These are phyloP conservation scores for Phaeotremella fagi DNA, from an alignment of 768 basidiomycete species.

Conservation along the genomic window DNA sequence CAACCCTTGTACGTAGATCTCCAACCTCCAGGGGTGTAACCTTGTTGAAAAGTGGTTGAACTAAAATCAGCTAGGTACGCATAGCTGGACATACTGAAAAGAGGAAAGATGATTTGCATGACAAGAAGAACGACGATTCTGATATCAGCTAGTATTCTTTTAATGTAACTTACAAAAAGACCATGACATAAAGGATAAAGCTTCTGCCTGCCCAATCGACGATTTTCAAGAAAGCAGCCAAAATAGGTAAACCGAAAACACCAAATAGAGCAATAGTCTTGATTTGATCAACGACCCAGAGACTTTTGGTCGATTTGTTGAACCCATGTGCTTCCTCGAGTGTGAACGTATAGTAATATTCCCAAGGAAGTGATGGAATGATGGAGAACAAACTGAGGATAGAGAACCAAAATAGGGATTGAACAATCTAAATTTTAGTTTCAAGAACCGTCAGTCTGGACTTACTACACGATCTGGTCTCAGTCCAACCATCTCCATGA, in stretches of 20 bases:
- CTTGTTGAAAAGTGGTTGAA: slow-evolving; percentile 97
- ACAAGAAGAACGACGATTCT: slow-evolving; percentile 77
- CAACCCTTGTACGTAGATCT: slow-evolving; percentile 71
- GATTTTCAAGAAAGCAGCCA: slow-evolving; percentile 78
- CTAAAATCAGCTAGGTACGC: slow-evolving; percentile 50
- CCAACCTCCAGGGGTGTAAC: slow-evolving; percentile 76
- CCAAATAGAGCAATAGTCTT: slow-evolving; percentile 72
- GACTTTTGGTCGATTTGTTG: slow-evolving; percentile 78
- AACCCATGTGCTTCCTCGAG: slow-evolving; percentile 94
- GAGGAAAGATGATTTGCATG: slow-evolving; percentile 56
- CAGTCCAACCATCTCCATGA: slow-evolving; percentile 59
- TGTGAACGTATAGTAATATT: slow-evolving; percentile 82
- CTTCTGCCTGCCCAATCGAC: slow-evolving; percentile 90
- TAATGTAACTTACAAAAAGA: slow-evolving; percentile 64
- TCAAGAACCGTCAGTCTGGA: neutral
- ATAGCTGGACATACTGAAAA: slow-evolving; percentile 30
- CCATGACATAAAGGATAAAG: slow-evolving; percentile 91
- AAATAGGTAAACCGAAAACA: slow-evolving; percentile 74
- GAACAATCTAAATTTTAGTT: slow-evolving; percentile 59
- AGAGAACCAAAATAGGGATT: slow-evolving; percentile 73
- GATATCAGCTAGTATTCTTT: neutral
- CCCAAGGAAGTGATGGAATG: slow-evolving; percentile 68
- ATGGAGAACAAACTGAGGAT: slow-evolving; percentile 60
- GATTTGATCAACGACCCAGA: slow-evolving; percentile 74
- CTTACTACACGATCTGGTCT: slow-evolving; percentile 68